Conservation (phyloP, 179 eudicot species). For the Drosera spatulata region DNA sequence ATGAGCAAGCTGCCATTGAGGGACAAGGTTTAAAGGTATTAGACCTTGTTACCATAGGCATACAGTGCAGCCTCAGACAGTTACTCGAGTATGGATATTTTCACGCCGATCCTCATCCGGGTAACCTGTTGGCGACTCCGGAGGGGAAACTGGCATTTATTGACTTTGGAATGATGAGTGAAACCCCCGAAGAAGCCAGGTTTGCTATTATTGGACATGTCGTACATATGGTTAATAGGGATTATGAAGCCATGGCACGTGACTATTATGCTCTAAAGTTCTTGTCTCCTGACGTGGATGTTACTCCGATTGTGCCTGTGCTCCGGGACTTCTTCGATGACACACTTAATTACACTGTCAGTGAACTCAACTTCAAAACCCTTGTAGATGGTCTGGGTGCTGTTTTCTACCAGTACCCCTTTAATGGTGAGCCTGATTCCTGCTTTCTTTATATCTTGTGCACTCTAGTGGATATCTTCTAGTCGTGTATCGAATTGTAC, state of each 20-base stretch:
- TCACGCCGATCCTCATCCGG: conserved; percentile 99
- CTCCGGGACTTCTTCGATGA: conserved; percentile 86
- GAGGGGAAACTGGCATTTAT: conserved; percentile 98
- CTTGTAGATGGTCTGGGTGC: conserved; percentile 95
- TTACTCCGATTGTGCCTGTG: conserved; percentile 95
- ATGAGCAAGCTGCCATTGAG: conserved; percentile 85
- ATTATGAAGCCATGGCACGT: conserved; percentile 99
- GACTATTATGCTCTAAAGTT: conserved; percentile 92
- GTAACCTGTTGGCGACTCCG: conserved; percentile 93
- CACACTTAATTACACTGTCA: conserved; percentile 87
- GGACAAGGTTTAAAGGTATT: conserved; percentile 86
- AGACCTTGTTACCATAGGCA: conserved; percentile 93
- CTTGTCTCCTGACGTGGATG: conserved; percentile 86
- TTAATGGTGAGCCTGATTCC: conserved; percentile 59
- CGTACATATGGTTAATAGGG: conserved; percentile 99
- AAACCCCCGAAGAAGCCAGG: conserved; percentile 98
- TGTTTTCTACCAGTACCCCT: conserved; percentile 90
- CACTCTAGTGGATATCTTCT: too few relatives aligned
- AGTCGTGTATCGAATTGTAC: too few relatives aligned
- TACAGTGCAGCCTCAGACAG: conserved; percentile 97
- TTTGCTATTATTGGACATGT: conserved; percentile 97
- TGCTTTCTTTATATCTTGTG: neutral
- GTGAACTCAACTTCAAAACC: conserved; percentile 97
- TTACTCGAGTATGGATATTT: conserved; percentile 97
- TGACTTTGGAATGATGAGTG: conserved; percentile 99